phyloP scores from a whole-genome alignment of 495 filamentous ascomycete species.

The Bryoglossum gracile region DNA sequence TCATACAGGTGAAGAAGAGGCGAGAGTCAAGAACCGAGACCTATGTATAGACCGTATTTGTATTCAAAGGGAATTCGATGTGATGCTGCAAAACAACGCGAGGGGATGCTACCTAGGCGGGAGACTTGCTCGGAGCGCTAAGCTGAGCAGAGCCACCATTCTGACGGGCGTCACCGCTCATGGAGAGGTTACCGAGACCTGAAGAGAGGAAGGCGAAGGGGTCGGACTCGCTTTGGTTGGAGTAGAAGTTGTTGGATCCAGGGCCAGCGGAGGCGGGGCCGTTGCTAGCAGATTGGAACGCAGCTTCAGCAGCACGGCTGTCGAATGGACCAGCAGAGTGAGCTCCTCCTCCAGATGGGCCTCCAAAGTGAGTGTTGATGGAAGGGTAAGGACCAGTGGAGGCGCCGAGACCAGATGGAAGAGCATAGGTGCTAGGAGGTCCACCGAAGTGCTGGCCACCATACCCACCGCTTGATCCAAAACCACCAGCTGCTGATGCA shows the following conservation, averaged over 20 bases:
- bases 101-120: slow-evolving; percentile 39
- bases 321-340: slow-evolving; percentile 88
- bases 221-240: slow-evolving; percentile 55
- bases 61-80: slow-evolving; percentile 20
- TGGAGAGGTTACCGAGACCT: slow-evolving; percentile 71
- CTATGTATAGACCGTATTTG: slow-evolving; percentile 22
- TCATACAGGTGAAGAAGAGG: slow-evolving; percentile 21
- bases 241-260: slow-evolving; percentile 55
- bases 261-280: slow-evolving; percentile 58
- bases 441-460: slow-evolving; percentile 81
- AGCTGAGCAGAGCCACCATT: slow-evolving; percentile 52
- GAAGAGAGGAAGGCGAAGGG: slow-evolving; percentile 86
- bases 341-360: slow-evolving; percentile 53
- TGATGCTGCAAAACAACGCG: slow-evolving; percentile 12
- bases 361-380: slow-evolving; percentile 70
- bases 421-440: slow-evolving; percentile 80
- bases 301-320: slow-evolving; percentile 84
- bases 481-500: slow-evolving; percentile 56
- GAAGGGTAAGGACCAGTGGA: slow-evolving; percentile 74
- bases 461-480: slow-evolving; percentile 66
- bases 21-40: too few relatives aligned
- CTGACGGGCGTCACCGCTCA: slow-evolving; percentile 73
- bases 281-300: slow-evolving; percentile 80
- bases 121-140: slow-evolving; percentile 54
- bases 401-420: slow-evolving; percentile 84